Evolutionary conservation across 768 basidiomycete species (phyloP).

Genomic region (Sarcomyxa edulis): DNA sequence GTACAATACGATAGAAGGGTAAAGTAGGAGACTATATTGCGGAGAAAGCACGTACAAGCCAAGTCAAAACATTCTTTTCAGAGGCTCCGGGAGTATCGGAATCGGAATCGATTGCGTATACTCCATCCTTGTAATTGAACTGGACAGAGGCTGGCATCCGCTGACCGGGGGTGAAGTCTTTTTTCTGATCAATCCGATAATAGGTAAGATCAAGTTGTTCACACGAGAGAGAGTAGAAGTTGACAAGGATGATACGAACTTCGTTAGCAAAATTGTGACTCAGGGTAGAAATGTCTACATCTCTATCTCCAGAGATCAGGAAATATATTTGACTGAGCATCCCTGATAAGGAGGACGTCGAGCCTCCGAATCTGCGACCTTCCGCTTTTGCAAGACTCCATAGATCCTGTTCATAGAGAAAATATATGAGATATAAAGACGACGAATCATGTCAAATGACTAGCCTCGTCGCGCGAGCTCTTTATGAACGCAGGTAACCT

Average conservation of each 20-base stretch:
- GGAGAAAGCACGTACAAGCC: slow-evolving; percentile 48
- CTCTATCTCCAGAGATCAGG: slow-evolving; percentile 68
- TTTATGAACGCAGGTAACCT: slow-evolving; percentile 67
- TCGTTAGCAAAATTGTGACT: slow-evolving; percentile 54
- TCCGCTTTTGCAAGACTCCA: slow-evolving; percentile 53
- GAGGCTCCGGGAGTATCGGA: slow-evolving; percentile 30
- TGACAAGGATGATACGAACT: slow-evolving; percentile 32
- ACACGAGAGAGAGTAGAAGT: slow-evolving; percentile 6
- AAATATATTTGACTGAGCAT: slow-evolving; percentile 87
- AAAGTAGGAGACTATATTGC: neutral
- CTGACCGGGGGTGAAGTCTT: slow-evolving; percentile 72
- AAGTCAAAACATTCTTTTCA: slow-evolving; percentile 68
- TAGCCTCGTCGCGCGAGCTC: slow-evolving; percentile 72
- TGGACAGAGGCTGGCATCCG: slow-evolving; percentile 69
- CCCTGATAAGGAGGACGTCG: slow-evolving; percentile 85
- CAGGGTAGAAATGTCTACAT: slow-evolving; percentile 55
- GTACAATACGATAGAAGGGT: neutral
- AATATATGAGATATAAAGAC: neutral
- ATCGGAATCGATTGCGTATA: slow-evolving; percentile 63
- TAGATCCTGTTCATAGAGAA: slow-evolving; percentile 47
- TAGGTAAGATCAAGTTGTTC: no score
- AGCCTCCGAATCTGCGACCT: slow-evolving; percentile 67
- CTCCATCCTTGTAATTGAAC: slow-evolving; percentile 59
- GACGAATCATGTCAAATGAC: slow-evolving; percentile 10
- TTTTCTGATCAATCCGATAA: slow-evolving; percentile 35